These are phyloP conservation scores for Hortaea sp. DNA, from an alignment of 2,329 filamentous ascomycete species.

Conservation along the genomic window DNA sequence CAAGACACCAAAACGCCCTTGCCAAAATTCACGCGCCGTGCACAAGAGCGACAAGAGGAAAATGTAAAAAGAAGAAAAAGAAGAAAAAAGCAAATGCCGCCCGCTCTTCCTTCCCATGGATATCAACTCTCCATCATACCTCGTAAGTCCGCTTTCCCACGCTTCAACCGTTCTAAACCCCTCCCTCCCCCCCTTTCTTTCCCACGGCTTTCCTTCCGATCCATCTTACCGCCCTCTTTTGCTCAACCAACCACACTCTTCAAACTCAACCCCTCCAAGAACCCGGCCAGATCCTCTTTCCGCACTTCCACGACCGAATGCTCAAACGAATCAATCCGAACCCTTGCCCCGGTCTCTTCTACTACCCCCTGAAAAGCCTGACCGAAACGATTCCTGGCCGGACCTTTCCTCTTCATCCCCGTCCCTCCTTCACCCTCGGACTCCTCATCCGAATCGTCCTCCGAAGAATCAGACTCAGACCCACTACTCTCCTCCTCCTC, in stretches of 20 bases:
- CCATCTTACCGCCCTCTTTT: too few species aligned
- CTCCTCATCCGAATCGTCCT: neutral
- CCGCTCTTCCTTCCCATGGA: too few species aligned
- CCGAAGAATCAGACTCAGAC: neutral
- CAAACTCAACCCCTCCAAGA: constrained; percentile 84
- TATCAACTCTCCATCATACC: too few species aligned
- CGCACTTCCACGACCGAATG: constrained; percentile 96
- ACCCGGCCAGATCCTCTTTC: constrained; percentile 85
- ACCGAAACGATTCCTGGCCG: constrained; percentile 69
- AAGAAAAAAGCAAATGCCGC: too few species aligned
- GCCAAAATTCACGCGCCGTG: too few species aligned
- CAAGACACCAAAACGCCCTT: too few species aligned
- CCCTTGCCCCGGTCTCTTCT: constrained; percentile 76
- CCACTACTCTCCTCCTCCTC: constrained; percentile 38
- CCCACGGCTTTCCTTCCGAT: too few species aligned
- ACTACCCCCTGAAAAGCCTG: constrained; percentile 94
- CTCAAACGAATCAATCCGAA: constrained; percentile 93
- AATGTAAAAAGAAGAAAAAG: too few species aligned
- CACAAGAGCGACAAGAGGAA: too few species aligned
- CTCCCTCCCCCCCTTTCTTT: too few species aligned
- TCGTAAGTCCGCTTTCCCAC: too few species aligned
- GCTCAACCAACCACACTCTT: constrained; percentile 61
- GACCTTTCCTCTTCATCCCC: constrained; percentile 37
- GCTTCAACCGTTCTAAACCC: too few species aligned
- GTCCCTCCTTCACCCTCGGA: constrained; percentile 42